phyloP scores from a whole-genome alignment of 257 asterid species.

The Salvia hispanica region DNA sequence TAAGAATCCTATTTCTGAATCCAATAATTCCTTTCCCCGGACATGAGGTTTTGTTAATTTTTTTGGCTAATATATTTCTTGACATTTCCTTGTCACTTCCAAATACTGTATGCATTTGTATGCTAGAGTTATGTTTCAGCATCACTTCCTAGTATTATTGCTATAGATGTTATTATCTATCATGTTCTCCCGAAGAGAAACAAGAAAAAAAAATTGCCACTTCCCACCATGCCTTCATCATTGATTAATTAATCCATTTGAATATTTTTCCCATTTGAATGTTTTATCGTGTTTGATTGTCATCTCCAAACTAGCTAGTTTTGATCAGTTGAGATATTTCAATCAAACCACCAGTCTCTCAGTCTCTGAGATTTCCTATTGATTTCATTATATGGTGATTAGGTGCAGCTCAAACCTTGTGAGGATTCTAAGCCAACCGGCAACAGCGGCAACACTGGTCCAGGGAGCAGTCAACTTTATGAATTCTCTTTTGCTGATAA shows the following conservation, averaged over 20 bases:
- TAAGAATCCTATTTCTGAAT: not conserved
- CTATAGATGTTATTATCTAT: not conserved
- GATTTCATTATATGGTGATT: slow-evolving; percentile 25
- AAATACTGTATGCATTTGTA: too few species aligned
- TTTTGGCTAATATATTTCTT: not conserved
- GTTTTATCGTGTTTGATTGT: not conserved
- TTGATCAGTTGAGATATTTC: not conserved
- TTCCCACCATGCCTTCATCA: not conserved
- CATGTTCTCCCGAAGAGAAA: not conserved
- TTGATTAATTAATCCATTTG: not conserved
- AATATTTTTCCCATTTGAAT: too few species aligned
- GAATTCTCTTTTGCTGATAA: slow-evolving; percentile 52
- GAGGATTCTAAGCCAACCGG: slow-evolving; percentile 44
- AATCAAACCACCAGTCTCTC: not conserved
- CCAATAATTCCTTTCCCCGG: not conserved
- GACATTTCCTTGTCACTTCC: not conserved
- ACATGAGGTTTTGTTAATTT: not conserved
- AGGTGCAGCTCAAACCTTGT: slow-evolving; percentile 29
- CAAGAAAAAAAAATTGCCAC: not conserved
- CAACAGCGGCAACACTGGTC: slow-evolving; percentile 33
- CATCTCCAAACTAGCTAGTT: not conserved
- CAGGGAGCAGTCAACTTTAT: slow-evolving; percentile 31
- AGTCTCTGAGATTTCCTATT: not conserved
- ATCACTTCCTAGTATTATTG: not conserved
- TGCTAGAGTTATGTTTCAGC: not conserved